Evolutionary conservation across 208 protist genomes (phyloP).

Genomic region (Angomonas deanei): DNA sequence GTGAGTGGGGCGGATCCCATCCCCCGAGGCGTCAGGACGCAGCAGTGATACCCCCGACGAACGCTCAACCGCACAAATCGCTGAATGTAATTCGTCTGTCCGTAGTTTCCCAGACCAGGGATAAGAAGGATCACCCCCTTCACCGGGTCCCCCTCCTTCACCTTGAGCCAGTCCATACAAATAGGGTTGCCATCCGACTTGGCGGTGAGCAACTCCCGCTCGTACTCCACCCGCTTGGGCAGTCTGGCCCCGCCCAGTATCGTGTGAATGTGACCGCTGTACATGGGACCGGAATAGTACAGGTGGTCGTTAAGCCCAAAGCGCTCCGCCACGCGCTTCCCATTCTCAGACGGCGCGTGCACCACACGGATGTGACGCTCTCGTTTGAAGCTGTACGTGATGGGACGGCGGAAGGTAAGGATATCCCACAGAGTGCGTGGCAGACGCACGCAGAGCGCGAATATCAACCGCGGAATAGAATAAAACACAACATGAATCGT

Average conservation of each 20-base stretch:
- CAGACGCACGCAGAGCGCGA: slow-evolving; percentile 28
- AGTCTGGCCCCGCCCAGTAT: slow-evolving; percentile 15
- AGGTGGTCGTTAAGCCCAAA: slow-evolving; percentile 17
- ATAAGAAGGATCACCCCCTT: slow-evolving; percentile 27
- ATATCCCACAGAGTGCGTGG: slow-evolving; percentile 33
- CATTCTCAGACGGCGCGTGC: slow-evolving; percentile 15
- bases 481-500: not conserved
- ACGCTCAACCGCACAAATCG: slow-evolving; percentile 4
- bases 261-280: slow-evolving; percentile 33
- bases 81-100: slow-evolving; percentile 20
- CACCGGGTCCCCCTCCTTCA: not conserved
- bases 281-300: slow-evolving; percentile 29
- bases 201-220: slow-evolving; percentile 19
- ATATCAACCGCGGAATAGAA: slow-evolving; percentile 19
- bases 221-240: slow-evolving; percentile 5
- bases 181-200: slow-evolving; percentile 29
- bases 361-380: slow-evolving; percentile 22
- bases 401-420: slow-evolving; percentile 12
- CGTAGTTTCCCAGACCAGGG: slow-evolving; percentile 21
- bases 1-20: slow-evolving; percentile 25
- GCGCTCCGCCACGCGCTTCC: slow-evolving; percentile 1
- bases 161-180: slow-evolving; percentile 25
- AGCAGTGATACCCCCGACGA: slow-evolving; percentile 20
- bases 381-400: slow-evolving; percentile 13
- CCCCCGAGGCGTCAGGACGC: slow-evolving; percentile 27